Conservation (phyloP, 768 basidiomycete genomes). For the Exsudoporus frostii region DNA sequence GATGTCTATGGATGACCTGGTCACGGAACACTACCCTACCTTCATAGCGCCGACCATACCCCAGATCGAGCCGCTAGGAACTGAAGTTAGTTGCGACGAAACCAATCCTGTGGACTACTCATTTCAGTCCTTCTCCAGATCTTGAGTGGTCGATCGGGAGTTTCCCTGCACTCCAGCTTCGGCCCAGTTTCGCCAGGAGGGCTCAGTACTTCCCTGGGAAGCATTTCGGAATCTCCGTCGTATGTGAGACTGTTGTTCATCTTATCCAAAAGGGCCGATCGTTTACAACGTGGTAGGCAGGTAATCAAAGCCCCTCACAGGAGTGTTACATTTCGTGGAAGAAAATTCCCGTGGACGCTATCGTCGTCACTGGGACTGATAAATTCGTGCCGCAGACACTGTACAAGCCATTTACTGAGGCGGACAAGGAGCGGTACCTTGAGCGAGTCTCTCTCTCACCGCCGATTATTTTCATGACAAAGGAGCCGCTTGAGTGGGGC, state of each 20-base stretch:
- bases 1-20: neutral
- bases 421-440: conserved; percentile 69
- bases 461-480: conserved; percentile 59
- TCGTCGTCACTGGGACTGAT: conserved; percentile 31
- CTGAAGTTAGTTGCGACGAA: neutral
- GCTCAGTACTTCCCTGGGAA: neutral
- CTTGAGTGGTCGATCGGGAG: neutral
- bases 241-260: conserved; percentile 1
- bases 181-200: neutral
- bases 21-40: neutral
- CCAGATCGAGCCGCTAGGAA: neutral
- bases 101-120: neutral
- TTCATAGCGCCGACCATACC: neutral
- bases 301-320: conserved; percentile 2
- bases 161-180: neutral
- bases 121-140: neutral
- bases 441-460: conserved; percentile 58
- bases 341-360: neutral
- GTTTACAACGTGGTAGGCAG: conserved; percentile 1
- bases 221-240: neutral
- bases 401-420: conserved; percentile 68
- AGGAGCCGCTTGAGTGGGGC: conserved; percentile 53
- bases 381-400: conserved; percentile 62
- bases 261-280: neutral
- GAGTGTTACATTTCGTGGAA: conserved; percentile 19